Conservation (phyloP, 2,329 filamentous ascomycete genomes). For the Penicillium sp. region DNA sequence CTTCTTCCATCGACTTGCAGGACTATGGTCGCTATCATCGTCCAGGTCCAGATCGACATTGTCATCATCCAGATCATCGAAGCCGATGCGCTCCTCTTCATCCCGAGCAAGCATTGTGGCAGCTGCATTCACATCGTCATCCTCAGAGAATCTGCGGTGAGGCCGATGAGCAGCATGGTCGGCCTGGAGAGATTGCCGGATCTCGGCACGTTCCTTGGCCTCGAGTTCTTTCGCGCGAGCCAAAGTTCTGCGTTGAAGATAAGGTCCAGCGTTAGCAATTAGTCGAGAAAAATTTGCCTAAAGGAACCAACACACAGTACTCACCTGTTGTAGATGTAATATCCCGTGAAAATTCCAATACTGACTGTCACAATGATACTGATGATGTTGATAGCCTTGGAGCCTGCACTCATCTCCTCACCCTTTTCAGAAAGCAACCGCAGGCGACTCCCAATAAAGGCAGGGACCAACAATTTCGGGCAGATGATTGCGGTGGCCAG, state of each 20-base stretch:
- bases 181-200: slow-evolving; percentile 37
- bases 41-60: slow-evolving; percentile 47
- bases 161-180: slow-evolving; percentile 39
- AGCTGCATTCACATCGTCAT: slow-evolving; percentile 43
- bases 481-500: slow-evolving; percentile 78
- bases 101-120: slow-evolving; percentile 43
- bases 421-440: slow-evolving; percentile 80
- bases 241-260: slow-evolving; percentile 41
- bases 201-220: slow-evolving; percentile 46
- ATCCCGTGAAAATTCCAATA: slow-evolving; percentile 75
- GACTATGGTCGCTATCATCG: slow-evolving; percentile 45
- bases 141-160: slow-evolving; percentile 39
- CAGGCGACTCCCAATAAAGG: slow-evolving; percentile 86
- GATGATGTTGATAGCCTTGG: slow-evolving; percentile 80
- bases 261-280: slow-evolving; percentile 2
- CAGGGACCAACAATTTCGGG: slow-evolving; percentile 86
- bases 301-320: slow-evolving; percentile 9
- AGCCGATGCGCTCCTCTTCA: slow-evolving; percentile 47
- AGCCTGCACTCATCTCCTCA: slow-evolving; percentile 76
- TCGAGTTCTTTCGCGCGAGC: slow-evolving; percentile 53
- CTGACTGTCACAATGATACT: slow-evolving; percentile 72
- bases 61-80: slow-evolving; percentile 43
- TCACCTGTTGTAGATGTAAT: slow-evolving; percentile 75
- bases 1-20: slow-evolving; percentile 24
- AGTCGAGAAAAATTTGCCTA: background rate